Percentiles rank a stretch among this genome's conserved stretches.
Conservation (phyloP, 257 asterid genomes). For the Jacaranda mimosifolia region DNA sequence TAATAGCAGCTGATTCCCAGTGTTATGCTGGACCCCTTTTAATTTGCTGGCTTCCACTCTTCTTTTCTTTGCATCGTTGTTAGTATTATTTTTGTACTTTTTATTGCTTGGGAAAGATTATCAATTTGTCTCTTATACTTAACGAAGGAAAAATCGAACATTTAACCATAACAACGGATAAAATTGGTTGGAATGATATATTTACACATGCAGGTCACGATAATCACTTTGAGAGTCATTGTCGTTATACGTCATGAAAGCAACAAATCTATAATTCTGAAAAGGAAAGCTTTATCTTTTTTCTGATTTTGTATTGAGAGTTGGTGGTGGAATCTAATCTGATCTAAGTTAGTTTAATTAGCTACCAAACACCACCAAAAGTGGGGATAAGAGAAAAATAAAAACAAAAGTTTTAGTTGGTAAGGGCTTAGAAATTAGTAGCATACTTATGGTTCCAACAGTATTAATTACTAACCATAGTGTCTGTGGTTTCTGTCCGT, state of each 20-base stretch:
- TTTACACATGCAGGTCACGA: constrained; percentile 17
- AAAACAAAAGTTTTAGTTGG: constrained; percentile 34
- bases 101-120: background rate
- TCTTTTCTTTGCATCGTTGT: too few relatives aligned
- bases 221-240: constrained; percentile 24
- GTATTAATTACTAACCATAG: constrained; percentile 22
- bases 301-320: constrained; percentile 50
- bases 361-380: constrained; percentile 60
- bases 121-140: constrained; percentile 7
- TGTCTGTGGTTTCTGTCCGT: constrained; percentile 33
- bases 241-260: constrained; percentile 37
- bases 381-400: constrained; percentile 12
- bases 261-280: constrained; percentile 43
- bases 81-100: too few relatives aligned
- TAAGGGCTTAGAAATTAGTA: constrained; percentile 32
- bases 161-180: background rate
- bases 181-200: background rate
- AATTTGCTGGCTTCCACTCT: background rate
- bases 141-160: background rate
- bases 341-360: constrained; percentile 53
- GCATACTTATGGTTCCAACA: constrained; percentile 32
- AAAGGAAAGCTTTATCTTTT: constrained; percentile 45
- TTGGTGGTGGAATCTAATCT: constrained; percentile 64
- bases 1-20: constrained; percentile 18
- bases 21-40: constrained; percentile 3